These are phyloP conservation scores for Aspergillus arachidicola DNA, from an alignment of 2,329 filamentous ascomycete species.

Conservation along the genomic window DNA sequence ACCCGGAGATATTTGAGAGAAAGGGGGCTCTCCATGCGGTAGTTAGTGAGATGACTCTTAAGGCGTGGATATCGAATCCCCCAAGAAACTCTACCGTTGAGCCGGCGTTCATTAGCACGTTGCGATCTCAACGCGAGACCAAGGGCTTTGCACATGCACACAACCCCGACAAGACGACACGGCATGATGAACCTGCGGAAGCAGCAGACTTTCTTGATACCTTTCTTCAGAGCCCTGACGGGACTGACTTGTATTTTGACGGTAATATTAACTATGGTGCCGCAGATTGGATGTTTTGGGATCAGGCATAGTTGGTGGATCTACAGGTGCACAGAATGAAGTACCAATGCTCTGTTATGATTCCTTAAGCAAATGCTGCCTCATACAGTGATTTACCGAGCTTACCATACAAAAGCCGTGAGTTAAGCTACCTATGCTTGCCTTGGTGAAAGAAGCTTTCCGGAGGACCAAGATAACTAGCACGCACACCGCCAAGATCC, in stretches of 20 bases:
- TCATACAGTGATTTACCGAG: too few species aligned
- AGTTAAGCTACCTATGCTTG: neutral
- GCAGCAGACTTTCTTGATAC: neutral
- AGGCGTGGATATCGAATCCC: constrained; percentile 16
- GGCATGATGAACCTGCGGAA: neutral
- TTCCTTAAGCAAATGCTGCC: too few species aligned
- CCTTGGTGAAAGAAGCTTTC: neutral
- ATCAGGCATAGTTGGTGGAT: neutral
- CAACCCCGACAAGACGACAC: neutral
- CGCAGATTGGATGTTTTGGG: neutral
- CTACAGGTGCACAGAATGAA: neutral
- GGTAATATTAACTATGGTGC: neutral
- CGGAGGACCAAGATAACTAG: neutral
- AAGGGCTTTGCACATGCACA: neutral
- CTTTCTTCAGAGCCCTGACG: neutral
- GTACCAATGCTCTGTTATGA: neutral
- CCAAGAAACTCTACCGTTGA: constrained; percentile 4
- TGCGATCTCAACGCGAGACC: constrained; percentile 8
- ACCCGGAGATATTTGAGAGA: constrained; percentile 42
- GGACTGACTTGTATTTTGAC: neutral
- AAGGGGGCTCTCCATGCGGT: constrained; percentile 6
- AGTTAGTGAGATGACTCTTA: constrained; percentile 8
- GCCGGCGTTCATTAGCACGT: constrained; percentile 16
- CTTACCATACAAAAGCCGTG: neutral
- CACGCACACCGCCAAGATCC: neutral